phyloP scores from a whole-genome alignment of 768 basidiomycete genomes.

The Suillus americanus region DNA sequence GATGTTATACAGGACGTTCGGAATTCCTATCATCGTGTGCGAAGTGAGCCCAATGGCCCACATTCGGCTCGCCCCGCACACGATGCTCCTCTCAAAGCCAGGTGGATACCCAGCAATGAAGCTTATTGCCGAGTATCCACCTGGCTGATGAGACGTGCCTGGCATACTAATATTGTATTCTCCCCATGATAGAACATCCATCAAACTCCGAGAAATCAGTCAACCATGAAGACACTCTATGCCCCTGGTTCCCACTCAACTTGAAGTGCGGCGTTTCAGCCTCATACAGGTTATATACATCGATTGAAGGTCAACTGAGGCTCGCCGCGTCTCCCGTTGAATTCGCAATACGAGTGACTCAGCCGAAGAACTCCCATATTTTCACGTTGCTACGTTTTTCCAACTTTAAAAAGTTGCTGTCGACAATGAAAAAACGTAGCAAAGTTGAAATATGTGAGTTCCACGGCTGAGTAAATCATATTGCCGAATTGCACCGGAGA shows the following conservation, averaged over 20 bases:
- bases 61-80: neutral
- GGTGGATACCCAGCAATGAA: neutral
- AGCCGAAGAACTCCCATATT: no score
- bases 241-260: neutral
- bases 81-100: neutral
- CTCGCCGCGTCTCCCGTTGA: neutral
- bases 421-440: no score
- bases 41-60: neutral
- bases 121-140: neutral
- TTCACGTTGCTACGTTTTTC: no score
- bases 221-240: conserved; percentile 10
- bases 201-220: neutral
- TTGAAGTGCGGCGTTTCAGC: conserved; percentile 15
- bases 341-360: conserved; percentile 4
- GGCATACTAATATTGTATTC: neutral
- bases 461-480: neutral
- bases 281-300: conserved; percentile 7
- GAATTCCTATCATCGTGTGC: no score
- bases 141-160: neutral
- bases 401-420: no score
- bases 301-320: neutral
- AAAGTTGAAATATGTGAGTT: neutral
- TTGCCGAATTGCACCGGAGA: neutral
- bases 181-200: neutral
- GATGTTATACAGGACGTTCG: neutral